phyloP scores from a whole-genome alignment of 1,284 basidiomycete species.

The Entoloma clypeatum region DNA sequence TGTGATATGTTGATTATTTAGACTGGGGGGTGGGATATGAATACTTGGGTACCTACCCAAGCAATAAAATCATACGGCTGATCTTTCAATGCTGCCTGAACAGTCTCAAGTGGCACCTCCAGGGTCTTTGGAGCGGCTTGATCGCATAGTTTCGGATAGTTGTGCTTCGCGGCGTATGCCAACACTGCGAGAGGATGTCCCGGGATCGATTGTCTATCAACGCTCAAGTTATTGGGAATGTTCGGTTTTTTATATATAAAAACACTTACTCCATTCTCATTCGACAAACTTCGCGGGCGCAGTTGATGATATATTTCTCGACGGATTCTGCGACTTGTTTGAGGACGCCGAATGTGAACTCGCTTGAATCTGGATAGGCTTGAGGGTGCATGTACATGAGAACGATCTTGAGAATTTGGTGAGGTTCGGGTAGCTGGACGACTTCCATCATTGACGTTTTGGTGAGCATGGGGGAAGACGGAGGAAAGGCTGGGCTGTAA shows the following conservation, averaged over 20 bases:
- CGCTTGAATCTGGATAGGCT: slow-evolving; percentile 7
- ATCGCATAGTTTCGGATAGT: slow-evolving; percentile 9
- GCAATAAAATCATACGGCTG: slow-evolving; percentile 1
- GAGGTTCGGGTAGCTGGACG: background rate
- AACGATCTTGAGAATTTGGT: slow-evolving; percentile 3
- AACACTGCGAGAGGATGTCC: slow-evolving; percentile 11
- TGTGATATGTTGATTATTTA: background rate
- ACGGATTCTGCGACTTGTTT: slow-evolving; percentile 13
- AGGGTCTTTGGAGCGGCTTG: slow-evolving; percentile 7
- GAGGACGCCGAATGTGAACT: slow-evolving; percentile 8
- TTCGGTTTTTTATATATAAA: background rate
- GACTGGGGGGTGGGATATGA: background rate
- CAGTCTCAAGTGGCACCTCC: background rate
- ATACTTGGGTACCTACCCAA: slow-evolving; percentile 8
- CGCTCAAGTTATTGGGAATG: background rate
- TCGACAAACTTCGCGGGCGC: slow-evolving; percentile 11
- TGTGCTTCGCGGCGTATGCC: slow-evolving; percentile 14
- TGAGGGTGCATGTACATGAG: slow-evolving; percentile 13
- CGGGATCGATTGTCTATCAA: background rate
- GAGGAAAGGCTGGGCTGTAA: slow-evolving; percentile 5
- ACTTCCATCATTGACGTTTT: background rate
- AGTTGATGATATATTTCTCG: slow-evolving; percentile 18
- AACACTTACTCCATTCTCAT: slow-evolving; percentile 13
- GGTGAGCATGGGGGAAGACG: too few relatives aligned
- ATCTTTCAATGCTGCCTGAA: slow-evolving; percentile 5